Base-by-base conservation (phyloP, 257 asterid genomes). In the Leptodermis oblonga region DNA sequence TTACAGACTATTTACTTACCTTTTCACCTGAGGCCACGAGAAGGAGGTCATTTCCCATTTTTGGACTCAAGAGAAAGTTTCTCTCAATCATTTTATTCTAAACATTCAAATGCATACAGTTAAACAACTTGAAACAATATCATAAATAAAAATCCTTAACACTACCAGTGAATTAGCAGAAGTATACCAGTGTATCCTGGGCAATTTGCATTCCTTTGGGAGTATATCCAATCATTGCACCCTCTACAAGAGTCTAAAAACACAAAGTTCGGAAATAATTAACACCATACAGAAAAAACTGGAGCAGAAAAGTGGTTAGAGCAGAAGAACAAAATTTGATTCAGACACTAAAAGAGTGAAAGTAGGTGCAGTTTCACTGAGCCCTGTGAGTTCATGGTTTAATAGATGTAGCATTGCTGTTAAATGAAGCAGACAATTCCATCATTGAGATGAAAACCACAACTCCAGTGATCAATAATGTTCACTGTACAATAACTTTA, bases 141-240 rank as follows among this genome's bases (percentile, higher is more conserved):
- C 61, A 63, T 7, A 31, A 62, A 25, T 36, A 33, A 39, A 11
- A 26, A 18, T 15, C 18, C 17, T 41, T n/a, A 67, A 49, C 70
- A 74, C 46, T 42, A 37, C 46, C 31, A 76, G 65, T 45, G 67
- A 46, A 66, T 17, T 53, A 33, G 46, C 17, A 59, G 23, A 12
- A 25, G 26, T 74, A 25, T 87, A 94, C 99, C 92, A 91, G 86
- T 36, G 92, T 78, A 25, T 94, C 90, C 68, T 89, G 86, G 49
- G 99, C 99, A 61, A 94, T 52, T 76, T 87, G 88, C 99, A 94
- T 91, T 75, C 99, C 99, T 74, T 78, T 82, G 36, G 90, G 83
- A 36, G 95, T 91, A 82, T 91, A 68, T 66, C 97, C 97, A 22
- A 81, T 76, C 97, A 94, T 94, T 65, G 96, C 96, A 67, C 97